Percentiles rank a stretch among this genome's conserved stretches.
These are phyloP conservation scores for Solanum peruvianum DNA, from an alignment of 257 asterid genomes.

Conservation along the genomic window DNA sequence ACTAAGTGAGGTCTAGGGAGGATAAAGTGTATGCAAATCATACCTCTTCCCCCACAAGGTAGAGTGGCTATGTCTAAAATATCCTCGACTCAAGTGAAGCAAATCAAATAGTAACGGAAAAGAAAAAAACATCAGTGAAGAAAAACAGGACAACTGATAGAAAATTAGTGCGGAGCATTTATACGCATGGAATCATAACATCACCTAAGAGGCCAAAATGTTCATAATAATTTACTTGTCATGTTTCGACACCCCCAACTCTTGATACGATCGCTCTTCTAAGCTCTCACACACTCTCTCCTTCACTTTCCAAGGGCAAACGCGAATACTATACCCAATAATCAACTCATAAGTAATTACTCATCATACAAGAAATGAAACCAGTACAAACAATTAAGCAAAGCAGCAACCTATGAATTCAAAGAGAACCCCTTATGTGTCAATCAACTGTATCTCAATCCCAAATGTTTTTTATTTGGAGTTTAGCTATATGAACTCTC, in stretches of 20 bases:
- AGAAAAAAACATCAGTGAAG: background rate
- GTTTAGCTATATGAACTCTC: background rate
- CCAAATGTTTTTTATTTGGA: background rate
- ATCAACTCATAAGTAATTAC: background rate
- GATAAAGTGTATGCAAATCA: background rate
- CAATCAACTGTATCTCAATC: background rate
- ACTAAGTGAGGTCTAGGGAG: background rate
- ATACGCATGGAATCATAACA: background rate
- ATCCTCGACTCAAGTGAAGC: background rate
- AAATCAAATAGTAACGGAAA: background rate
- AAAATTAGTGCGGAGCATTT: background rate
- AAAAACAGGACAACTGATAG: background rate
- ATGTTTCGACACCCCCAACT: background rate
- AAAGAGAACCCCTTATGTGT: background rate
- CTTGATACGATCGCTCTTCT: background rate
- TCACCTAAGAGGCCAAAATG: background rate
- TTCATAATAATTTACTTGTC: background rate
- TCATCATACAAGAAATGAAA: background rate
- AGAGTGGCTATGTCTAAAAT: background rate
- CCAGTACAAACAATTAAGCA: background rate
- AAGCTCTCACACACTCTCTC: background rate
- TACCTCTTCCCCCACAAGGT: background rate
- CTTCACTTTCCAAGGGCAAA: background rate
- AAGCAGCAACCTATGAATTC: background rate
- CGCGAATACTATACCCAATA: background rate